Base-by-base conservation (phyloP, 192 early-diverging fungal genomes). In the Umbelopsis sp. region DNA sequence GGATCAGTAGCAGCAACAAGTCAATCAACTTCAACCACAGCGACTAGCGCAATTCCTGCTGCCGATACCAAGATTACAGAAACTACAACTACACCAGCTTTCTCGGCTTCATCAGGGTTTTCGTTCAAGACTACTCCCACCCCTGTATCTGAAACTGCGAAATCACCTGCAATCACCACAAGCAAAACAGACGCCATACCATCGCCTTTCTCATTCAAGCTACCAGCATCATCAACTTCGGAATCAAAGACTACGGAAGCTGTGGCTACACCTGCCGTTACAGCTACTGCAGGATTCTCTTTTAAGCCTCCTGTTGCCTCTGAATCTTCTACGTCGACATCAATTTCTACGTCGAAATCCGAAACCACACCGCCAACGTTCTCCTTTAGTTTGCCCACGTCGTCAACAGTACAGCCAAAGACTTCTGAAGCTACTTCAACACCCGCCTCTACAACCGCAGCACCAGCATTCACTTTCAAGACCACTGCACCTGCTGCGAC, bases 381-480 rank as follows among this genome's bases (percentile, higher is more conserved):
- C 36, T 43, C 41, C n/a, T 73, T 73, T 68, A 66, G 72, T 20
- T 21, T 66, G 26, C 50, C 68, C 20, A 24, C 45, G 20, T 43
- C 50, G 0, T 41, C 38, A 41, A 11, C 38, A 53, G 24, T 14
- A 22, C 24, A 62, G 29, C 31, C 56, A 0, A 34, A 29, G n/a
- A 20, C 65, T 38, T 45, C 65, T 1, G 62, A 51, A 26, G 44
- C 32, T n/a, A 34, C 62, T 31, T 32, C 44, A 47, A 49, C 53
- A 2, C 43, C 25, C 22, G 20, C 45, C 21, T 25, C 44, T 38
- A 56, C n/a, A n/a, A n/a, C n/a, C n/a, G n/a, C n/a, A 24, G 29
- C 71, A 73, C 34, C 65, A 8, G 26, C 26, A 5, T 54, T 73
- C 36, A 56, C 65, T 14, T 73, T 73, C 36, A 43, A 51, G 6